phyloP scores from a whole-genome alignment of 2,329 filamentous ascomycete genomes.

The Colletotrichum scovillei region DNA sequence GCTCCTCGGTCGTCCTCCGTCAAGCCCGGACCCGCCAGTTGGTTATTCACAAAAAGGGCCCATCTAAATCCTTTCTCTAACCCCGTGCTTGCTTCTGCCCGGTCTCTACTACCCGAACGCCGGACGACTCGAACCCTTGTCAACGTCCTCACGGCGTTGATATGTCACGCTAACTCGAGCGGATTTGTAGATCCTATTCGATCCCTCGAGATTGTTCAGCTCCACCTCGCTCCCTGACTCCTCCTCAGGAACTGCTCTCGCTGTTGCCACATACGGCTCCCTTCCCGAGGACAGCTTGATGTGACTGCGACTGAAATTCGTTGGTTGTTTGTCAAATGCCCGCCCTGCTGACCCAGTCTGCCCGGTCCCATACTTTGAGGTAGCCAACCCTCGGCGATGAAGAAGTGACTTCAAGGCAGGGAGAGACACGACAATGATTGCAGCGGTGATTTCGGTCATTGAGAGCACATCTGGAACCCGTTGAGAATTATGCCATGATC shows the following conservation, averaged over 20 bases:
- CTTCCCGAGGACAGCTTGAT: slow-evolving; percentile 38
- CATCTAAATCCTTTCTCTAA: neutral
- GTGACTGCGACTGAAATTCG: slow-evolving; percentile 26
- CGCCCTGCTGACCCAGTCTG: slow-evolving; percentile 20
- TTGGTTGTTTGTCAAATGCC: slow-evolving; percentile 21
- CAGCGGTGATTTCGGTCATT: slow-evolving; percentile 38
- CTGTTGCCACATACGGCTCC: slow-evolving; percentile 34
- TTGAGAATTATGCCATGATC: neutral
- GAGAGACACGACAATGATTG: slow-evolving; percentile 38
- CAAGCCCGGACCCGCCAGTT: neutral
- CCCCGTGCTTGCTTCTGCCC: neutral
- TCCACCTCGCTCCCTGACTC: slow-evolving; percentile 38
- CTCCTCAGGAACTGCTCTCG: slow-evolving; percentile 28
- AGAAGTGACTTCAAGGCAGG: slow-evolving; percentile 38
- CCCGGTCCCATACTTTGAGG: slow-evolving; percentile 23
- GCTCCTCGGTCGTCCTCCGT: slow-evolving; percentile 7
- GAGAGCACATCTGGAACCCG: slow-evolving; percentile 35
- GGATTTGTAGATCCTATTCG: slow-evolving; percentile 38
- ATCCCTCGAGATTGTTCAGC: slow-evolving; percentile 31
- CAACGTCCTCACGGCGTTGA: slow-evolving; percentile 26
- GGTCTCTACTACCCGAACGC: neutral
- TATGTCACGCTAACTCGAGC: slow-evolving; percentile 38
- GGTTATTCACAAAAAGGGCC: neutral
- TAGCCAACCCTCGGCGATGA: slow-evolving; percentile 30
- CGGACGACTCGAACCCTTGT: neutral